phyloP scores from a whole-genome alignment of 768 basidiomycete genomes.

The Pisolithus sp. region DNA sequence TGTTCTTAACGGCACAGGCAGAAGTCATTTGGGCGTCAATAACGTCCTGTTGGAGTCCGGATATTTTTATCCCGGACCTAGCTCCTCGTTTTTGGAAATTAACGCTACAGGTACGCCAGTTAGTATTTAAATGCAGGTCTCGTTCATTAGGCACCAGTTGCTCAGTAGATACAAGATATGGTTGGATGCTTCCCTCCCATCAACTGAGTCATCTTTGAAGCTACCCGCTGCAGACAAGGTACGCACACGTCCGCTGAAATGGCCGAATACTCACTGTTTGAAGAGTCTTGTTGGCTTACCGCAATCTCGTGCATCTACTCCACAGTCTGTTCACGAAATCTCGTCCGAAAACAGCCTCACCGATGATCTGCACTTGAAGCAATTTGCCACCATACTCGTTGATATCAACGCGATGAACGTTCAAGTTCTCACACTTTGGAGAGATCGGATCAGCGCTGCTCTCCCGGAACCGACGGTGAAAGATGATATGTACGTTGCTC shows the following conservation, averaged over 20 bases:
- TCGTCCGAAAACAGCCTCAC: constrained; percentile 47
- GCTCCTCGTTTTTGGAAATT: constrained; percentile 86
- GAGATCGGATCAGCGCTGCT: constrained; percentile 56
- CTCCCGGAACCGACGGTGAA: constrained; percentile 40
- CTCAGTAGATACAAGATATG: constrained; percentile 74
- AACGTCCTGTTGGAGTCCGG: constrained; percentile 77
- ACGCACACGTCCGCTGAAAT: constrained; percentile 15
- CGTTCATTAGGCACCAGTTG: constrained; percentile 42
- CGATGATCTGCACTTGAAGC: constrained; percentile 61
- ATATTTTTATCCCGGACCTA: constrained; percentile 79
- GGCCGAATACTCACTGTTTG: neutral
- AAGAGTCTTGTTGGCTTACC: constrained; percentile 14
- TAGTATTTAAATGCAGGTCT: constrained; percentile 9
- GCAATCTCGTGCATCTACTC: constrained; percentile 46
- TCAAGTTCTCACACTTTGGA: constrained; percentile 57
- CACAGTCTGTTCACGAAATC: constrained; percentile 42
- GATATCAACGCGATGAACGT: constrained; percentile 59
- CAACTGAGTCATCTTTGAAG: constrained; percentile 35
- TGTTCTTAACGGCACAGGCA: constrained; percentile 59
- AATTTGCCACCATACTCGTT: constrained; percentile 58
- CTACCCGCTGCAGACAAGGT: constrained; percentile 31
- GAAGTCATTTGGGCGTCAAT: constrained; percentile 68
- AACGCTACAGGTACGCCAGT: constrained; percentile 66
- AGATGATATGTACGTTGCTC: constrained; percentile 27
- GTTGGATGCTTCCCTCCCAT: constrained; percentile 54